These are phyloP conservation scores for Trichoderma pleuroti DNA, from an alignment of 2,329 filamentous ascomycete species.

Conservation along the genomic window DNA sequence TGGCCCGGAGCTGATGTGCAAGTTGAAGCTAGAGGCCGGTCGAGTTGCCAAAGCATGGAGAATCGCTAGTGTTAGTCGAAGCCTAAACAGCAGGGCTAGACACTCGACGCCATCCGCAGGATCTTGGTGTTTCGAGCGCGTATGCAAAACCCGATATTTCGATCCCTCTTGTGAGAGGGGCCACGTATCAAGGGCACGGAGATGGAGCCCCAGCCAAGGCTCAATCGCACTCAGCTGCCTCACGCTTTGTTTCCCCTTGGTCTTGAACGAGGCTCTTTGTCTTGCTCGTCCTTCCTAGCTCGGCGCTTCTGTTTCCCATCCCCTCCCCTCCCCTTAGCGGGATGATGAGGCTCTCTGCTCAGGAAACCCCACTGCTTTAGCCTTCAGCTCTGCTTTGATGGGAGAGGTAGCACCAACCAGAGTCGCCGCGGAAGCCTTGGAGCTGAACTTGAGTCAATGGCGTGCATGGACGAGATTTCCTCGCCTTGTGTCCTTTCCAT, in stretches of 20 bases:
- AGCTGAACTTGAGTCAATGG: conserved; percentile 4
- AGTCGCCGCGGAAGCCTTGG: not conserved
- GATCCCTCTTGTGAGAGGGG: conserved; percentile 15
- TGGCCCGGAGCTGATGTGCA: conserved; percentile 10
- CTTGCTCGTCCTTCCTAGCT: not conserved
- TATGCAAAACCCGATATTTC: conserved; percentile 13
- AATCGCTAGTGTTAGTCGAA: conserved; percentile 2
- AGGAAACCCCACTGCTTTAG: conserved; percentile 7
- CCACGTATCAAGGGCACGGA: conserved; percentile 4
- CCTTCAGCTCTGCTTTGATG: conserved; percentile 6
- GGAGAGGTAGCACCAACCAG: not conserved
- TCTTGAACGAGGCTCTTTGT: not conserved
- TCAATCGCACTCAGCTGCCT: conserved; percentile 4
- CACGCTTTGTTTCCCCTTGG: not conserved
- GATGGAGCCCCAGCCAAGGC: conserved; percentile 5
- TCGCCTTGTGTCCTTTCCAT: not conserved
- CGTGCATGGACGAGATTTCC: not conserved
- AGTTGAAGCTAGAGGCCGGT: conserved; percentile 9
- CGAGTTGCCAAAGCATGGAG: not conserved
- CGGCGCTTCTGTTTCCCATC: conserved; percentile 10
- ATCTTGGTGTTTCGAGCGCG: conserved; percentile 12
- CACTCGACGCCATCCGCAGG: conserved; percentile 11
- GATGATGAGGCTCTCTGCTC: conserved; percentile 15
- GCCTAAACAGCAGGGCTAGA: not conserved
- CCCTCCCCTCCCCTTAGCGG: conserved; percentile 6